A percentile compares a stretch with the other conserved stretches of the same genome.
Evolutionary conservation across 495 filamentous ascomycete genomes (phyloP).

Genomic region (Aspergillus haitiensis): DNA sequence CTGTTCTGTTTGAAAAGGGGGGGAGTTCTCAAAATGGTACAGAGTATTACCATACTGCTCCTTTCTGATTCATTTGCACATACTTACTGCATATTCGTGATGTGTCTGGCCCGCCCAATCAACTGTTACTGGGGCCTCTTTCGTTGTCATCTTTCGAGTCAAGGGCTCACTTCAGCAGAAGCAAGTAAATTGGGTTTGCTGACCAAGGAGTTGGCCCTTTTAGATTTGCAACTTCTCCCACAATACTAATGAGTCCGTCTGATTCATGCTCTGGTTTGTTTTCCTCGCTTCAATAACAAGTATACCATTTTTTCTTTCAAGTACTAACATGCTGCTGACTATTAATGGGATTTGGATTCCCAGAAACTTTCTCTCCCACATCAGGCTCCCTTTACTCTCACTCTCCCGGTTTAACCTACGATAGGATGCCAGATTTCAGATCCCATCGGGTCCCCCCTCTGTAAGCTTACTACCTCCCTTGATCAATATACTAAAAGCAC

Average conservation of each 20-base stretch:
- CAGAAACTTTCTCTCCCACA: constrained; percentile 45
- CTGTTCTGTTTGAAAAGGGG: constrained; percentile 16
- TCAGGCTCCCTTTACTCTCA: constrained; percentile 44
- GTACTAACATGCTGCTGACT: constrained; percentile 22
- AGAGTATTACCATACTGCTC: constrained; percentile 14
- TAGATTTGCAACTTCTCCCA: constrained; percentile 44
- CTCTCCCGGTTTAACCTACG: constrained; percentile 38
- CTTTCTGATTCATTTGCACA: constrained; percentile 13
- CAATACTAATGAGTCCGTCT: constrained; percentile 48
- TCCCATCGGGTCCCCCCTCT: constrained; percentile 43
- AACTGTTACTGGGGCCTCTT: constrained; percentile 15
- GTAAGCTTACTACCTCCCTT: constrained; percentile 30
- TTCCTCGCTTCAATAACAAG: constrained; percentile 17
- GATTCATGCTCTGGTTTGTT: constrained; percentile 50
- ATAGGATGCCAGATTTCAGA: constrained; percentile 45
- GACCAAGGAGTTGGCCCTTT: constrained; percentile 23
- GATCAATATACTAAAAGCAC: not conserved
- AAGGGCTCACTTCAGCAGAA: constrained; percentile 10
- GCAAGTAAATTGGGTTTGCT: constrained; percentile 27
- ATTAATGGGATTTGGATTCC: constrained; percentile 22
- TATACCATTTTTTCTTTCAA: constrained; percentile 6
- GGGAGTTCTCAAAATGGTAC: constrained; percentile 14
- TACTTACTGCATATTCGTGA: constrained; percentile 23
- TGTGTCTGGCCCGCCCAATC: constrained; percentile 13
- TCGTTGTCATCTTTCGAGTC: constrained; percentile 26